Evolutionary conservation across 306 rosid genomes (phyloP).

Genomic region (Vigna angularis): DNA sequence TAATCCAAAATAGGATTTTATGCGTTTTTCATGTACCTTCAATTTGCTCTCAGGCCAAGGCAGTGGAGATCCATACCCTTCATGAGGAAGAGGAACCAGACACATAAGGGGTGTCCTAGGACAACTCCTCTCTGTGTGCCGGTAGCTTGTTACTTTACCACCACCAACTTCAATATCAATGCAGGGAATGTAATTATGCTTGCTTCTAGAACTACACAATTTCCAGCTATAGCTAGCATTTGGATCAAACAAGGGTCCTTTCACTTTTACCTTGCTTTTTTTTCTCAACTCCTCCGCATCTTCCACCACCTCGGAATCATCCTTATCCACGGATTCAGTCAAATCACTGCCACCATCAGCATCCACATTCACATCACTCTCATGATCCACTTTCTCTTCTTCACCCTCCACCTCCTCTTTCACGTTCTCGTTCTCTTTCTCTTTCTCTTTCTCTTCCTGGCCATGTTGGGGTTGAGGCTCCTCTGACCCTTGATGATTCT

Average conservation of each 20-base stretch:
- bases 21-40: constrained; percentile 60
- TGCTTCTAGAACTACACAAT: constrained; percentile 78
- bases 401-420: constrained; percentile 57
- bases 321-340: constrained; percentile 61
- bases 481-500: constrained; percentile 35
- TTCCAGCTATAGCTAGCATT: constrained; percentile 80
- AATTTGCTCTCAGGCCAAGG: constrained; percentile 88
- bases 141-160: constrained; percentile 71
- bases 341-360: constrained; percentile 49
- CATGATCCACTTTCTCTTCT: constrained; percentile 51
- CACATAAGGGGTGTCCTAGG: constrained; percentile 74
- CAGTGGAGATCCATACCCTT: constrained; percentile 65
- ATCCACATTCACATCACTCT: constrained; percentile 38
- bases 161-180: constrained; percentile 73
- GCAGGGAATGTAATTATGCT: constrained; percentile 93
- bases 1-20: too few species aligned
- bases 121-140: constrained; percentile 95
- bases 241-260: constrained; percentile 86
- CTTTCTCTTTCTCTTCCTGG: constrained; percentile 55
- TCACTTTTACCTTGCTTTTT: constrained; percentile 51
- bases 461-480: constrained; percentile 47
- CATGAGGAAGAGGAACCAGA: constrained; percentile 82
- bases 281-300: constrained; percentile 60
- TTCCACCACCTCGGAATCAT: constrained; percentile 60
- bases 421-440: constrained; percentile 56